Evolutionary conservation across 2,329 filamentous ascomycete species (phyloP), one percentile per base, ranked within the genome.

Genomic region (Colletotrichum sidae): DNA sequence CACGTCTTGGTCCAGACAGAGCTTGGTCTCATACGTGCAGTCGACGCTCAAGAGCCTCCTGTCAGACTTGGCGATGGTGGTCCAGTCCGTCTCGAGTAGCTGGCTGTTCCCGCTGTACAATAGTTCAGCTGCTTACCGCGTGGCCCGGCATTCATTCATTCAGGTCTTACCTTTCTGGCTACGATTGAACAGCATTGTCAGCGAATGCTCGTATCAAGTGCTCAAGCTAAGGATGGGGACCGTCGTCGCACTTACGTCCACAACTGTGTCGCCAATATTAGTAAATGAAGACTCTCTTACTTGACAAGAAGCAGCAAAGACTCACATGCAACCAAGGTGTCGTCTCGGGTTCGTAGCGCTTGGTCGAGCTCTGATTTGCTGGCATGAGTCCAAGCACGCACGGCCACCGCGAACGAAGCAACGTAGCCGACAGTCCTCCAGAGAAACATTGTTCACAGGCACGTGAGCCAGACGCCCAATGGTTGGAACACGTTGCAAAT

Each of bases 1-100:
- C 34, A 85, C 73, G 13, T 76, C 75, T 42, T 77, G 72, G 42
- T 80, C 75, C 47, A 74, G 68, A 69, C 83, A 85, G n/a, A 83
- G 65, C 4, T 73, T 66, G 1, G 68, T 34, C 8, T 76, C 70
- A 1, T 67, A 60, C 3, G 72, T 70, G 68, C 83, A 84, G 71
- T 85, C 77, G 38, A 85, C 69, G 64, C 76, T 80, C 42, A 77
- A 63, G 2, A 49, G 25, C 8, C 15, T 33, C 52, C 67, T 38
- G 6, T 67, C 50, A 15, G 58, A 39, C 12, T 35, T 39, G 57
- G 61, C 56, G 25, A 67, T 15, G 9, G n/a, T 13, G 9, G 42
- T 8, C 72, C 71, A 70, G 66, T 69, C 70, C n/a, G 51, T 15
- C 33, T 67, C 68, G 8, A 70, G 67, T 2, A 55, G 33, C 34